A percentile compares a stretch with the other conserved stretches of the same genome.
Evolutionary conservation across 768 basidiomycete genomes (phyloP).

Genomic region (Kwoniella bestiolae): DNA sequence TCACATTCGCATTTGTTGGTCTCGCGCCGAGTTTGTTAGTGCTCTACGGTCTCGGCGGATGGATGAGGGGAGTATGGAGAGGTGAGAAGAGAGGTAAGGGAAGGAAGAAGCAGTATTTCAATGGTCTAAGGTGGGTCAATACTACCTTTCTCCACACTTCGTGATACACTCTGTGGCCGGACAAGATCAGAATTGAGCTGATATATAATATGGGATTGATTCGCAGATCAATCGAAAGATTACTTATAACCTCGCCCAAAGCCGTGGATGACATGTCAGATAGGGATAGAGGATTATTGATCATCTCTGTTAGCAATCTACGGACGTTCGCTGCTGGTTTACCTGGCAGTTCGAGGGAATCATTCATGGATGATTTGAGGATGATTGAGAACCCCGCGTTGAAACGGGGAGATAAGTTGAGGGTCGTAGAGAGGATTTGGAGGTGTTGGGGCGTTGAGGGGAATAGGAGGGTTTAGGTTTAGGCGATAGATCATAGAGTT

Average conservation of each 20-base stretch:
- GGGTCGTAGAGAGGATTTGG: slow-evolving; percentile 85
- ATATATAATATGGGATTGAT: neutral
- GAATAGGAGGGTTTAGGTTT: slow-evolving; percentile 15
- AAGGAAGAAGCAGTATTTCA: slow-evolving; percentile 67
- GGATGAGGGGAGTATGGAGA: slow-evolving; percentile 63
- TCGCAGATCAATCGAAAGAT: slow-evolving; percentile 49
- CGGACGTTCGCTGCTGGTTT: slow-evolving; percentile 54
- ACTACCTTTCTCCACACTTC: neutral
- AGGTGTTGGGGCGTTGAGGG: slow-evolving; percentile 70
- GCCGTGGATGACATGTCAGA: slow-evolving; percentile 50
- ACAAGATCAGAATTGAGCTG: neutral
- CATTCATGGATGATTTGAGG: slow-evolving; percentile 81
- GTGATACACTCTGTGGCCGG: too few species aligned
- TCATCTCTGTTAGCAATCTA: slow-evolving; percentile 51
- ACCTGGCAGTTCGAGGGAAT: slow-evolving; percentile 52
- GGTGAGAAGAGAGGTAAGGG: slow-evolving; percentile 64
- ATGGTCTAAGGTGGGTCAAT: slow-evolving; percentile 66
- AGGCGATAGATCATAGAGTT: neutral
- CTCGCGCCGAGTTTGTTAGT: slow-evolving; percentile 86
- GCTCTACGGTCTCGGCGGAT: slow-evolving; percentile 70
- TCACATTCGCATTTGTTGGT: slow-evolving; percentile 96
- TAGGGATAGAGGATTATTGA: slow-evolving; percentile 50
- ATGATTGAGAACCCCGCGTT: slow-evolving; percentile 78
- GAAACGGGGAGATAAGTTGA: slow-evolving; percentile 71
- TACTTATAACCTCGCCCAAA: slow-evolving; percentile 49